Conservation (phyloP, 139 green algal species). For the Astrephomene gubernaculifera region DNA sequence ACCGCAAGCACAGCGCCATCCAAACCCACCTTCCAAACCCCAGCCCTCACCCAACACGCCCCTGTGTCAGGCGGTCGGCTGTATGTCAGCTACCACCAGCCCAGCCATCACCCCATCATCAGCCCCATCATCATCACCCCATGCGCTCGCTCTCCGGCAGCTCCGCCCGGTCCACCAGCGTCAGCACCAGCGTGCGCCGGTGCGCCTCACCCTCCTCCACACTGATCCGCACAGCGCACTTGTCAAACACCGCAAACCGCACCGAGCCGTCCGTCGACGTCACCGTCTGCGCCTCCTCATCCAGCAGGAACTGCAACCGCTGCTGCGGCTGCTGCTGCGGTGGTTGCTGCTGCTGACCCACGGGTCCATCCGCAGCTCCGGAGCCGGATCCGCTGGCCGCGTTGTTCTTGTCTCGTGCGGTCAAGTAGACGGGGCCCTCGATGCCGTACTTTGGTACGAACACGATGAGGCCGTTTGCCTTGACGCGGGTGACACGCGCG, state of each 20-base stretch:
- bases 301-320: conserved; percentile 56
- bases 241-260: conserved; percentile 81
- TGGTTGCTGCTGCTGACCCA: no score
- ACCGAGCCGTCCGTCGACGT: conserved; percentile 53
- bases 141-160: conserved; percentile 48
- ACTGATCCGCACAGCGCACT: conserved; percentile 76
- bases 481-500: conserved; percentile 85
- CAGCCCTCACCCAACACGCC: neutral
- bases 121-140: neutral
- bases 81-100: no score
- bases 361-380: neutral
- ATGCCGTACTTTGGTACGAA: conserved; percentile 99
- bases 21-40: neutral
- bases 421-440: conserved; percentile 89
- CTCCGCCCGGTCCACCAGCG: conserved; percentile 56
- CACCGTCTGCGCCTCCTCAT: conserved; percentile 78
- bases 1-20: no score
- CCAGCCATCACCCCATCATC: neutral
- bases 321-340: neutral
- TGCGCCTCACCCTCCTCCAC: conserved; percentile 76
- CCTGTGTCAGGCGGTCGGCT: no score
- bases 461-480: conserved; percentile 92
- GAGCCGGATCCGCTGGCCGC: conserved; percentile 5
- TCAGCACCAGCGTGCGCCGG: conserved; percentile 71
- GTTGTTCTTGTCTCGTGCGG: conserved; percentile 47